phyloP scores from a whole-genome alignment of 371 early-diverging fungal genomes.

The Mucor circinelloides region DNA sequence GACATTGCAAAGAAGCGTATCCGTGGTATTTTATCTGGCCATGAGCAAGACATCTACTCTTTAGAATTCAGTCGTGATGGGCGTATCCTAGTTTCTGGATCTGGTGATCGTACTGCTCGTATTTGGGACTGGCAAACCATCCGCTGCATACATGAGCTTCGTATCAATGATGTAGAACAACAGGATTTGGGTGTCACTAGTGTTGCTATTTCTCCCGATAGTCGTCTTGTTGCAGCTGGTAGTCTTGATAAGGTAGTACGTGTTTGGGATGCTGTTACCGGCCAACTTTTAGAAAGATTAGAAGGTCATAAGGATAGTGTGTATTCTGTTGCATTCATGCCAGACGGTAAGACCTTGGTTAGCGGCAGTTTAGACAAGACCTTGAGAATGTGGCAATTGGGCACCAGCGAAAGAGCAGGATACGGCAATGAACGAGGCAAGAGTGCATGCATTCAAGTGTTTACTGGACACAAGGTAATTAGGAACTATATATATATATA shows the following conservation, averaged over 20 bases:
- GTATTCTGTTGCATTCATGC: conserved; percentile 94
- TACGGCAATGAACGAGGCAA: conserved; percentile 31
- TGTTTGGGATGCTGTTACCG: conserved; percentile 89
- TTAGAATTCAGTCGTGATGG: conserved; percentile 96
- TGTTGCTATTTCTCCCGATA: conserved; percentile 89
- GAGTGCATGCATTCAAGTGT: conserved; percentile 56
- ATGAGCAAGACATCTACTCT: conserved; percentile 96
- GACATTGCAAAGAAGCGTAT: conserved; percentile 75
- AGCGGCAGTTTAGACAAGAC: conserved; percentile 97
- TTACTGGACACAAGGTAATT: conserved; percentile 67
- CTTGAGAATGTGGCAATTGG: conserved; percentile 93
- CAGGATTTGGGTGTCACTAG: conserved; percentile 96
- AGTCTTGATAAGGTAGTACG: conserved; percentile 94
- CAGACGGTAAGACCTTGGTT: conserved; percentile 90
- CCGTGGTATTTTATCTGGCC: conserved; percentile 77
- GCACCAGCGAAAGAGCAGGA: conserved; percentile 36
- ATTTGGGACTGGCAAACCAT: conserved; percentile 88
- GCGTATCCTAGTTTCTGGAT: conserved; percentile 88
- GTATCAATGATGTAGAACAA: conserved; percentile 78
- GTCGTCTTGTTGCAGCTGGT: conserved; percentile 83
- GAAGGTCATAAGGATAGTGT: conserved; percentile 98
- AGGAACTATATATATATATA: background rate
- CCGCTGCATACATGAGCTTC: conserved; percentile 69
- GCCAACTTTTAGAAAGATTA: conserved; percentile 81
- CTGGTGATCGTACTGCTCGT: conserved; percentile 91